Percentiles rank a stretch among this genome's conserved stretches.
Conservation (phyloP, 768 basidiomycete genomes). For the Suillus bovinus region DNA sequence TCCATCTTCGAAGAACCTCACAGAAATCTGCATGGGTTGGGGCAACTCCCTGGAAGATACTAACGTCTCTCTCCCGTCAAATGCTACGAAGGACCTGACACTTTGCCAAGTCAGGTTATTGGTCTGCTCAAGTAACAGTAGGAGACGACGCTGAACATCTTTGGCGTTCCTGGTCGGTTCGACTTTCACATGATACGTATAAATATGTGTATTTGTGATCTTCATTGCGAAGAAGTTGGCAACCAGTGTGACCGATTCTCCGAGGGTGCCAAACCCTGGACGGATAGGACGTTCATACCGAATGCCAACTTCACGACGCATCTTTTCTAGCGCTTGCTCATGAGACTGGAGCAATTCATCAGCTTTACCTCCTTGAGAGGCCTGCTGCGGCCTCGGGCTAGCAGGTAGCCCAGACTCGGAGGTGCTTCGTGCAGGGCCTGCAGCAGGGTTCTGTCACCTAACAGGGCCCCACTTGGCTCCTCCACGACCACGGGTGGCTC, state of each 20-base stretch:
- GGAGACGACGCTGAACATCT: constrained; percentile 37
- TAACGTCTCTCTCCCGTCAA: constrained; percentile 39
- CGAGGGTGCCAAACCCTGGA: constrained; percentile 38
- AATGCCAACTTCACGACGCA: constrained; percentile 11
- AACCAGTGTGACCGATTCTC: constrained; percentile 37
- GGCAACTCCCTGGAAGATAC: constrained; percentile 33
- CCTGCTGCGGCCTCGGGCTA: neutral
- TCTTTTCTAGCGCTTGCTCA: neutral
- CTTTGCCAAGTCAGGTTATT: constrained; percentile 29
- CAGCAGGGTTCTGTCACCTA: neutral
- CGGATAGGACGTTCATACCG: constrained; percentile 36
- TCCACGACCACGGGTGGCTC: neutral
- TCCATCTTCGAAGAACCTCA: constrained; percentile 37
- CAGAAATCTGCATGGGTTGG: constrained; percentile 23
- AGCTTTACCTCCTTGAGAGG: neutral
- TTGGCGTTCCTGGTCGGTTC: constrained; percentile 27
- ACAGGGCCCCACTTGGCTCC: neutral
- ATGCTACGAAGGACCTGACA: constrained; percentile 28
- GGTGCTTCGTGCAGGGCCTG: neutral
- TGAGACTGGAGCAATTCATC: neutral
- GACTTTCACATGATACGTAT: constrained; percentile 40
- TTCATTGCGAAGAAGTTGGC: constrained; percentile 45
- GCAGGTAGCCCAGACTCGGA: neutral
- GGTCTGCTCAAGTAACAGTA: constrained; percentile 37
- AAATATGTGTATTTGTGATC: constrained; percentile 36